These are phyloP conservation scores for Prunus campanulata DNA, from an alignment of 306 rosid genomes.

Conservation along the genomic window DNA sequence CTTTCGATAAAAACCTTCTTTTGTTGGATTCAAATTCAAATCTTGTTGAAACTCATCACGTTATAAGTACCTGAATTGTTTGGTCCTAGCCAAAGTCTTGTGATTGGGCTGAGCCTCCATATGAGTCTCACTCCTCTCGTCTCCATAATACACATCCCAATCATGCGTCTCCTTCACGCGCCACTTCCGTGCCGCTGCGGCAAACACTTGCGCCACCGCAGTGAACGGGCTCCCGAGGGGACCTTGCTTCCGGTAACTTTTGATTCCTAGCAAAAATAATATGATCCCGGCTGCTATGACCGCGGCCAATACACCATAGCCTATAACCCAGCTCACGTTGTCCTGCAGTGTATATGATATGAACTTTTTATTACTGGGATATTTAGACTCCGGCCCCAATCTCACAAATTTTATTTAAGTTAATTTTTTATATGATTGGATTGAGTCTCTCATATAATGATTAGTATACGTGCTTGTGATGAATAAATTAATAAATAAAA, in stretches of 20 bases:
- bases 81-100: conserved; percentile 31
- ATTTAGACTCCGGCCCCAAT: not conserved
- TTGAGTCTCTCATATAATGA: too few relatives aligned
- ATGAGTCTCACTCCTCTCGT: not conserved
- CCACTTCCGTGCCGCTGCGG: conserved; percentile 28
- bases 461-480: too few relatives aligned
- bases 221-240: conserved; percentile 32
- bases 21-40: not conserved
- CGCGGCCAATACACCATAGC: conserved; percentile 14
- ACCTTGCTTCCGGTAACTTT: conserved; percentile 14
- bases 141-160: not conserved
- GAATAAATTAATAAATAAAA: too few relatives aligned
- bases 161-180: conserved; percentile 12
- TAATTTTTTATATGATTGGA: too few relatives aligned
- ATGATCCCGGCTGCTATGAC: conserved; percentile 2
- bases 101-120: not conserved
- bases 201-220: conserved; percentile 16
- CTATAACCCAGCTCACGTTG: conserved; percentile 27
- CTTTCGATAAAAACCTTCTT: not conserved
- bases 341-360: conserved; percentile 9
- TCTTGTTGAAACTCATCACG: not conserved
- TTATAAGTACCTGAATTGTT: conserved; percentile 46
- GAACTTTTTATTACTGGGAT: not conserved
- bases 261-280: conserved; percentile 20
- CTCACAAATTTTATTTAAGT: not conserved